These are phyloP conservation scores for Apiospora kogelbergensis DNA, from an alignment of 2,329 filamentous ascomycete species.

Conservation along the genomic window DNA sequence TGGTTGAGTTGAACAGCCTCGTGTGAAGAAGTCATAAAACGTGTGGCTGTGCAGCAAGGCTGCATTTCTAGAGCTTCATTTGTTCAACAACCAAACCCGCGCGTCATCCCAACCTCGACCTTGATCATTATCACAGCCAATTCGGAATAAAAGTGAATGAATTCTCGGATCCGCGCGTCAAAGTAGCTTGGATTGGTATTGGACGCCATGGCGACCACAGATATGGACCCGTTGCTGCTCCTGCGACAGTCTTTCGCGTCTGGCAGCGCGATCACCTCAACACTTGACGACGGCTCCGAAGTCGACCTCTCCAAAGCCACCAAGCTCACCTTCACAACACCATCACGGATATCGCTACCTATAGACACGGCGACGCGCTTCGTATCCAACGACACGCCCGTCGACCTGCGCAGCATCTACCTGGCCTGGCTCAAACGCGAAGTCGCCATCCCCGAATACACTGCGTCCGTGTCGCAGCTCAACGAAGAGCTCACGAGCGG, in stretches of 20 bases:
- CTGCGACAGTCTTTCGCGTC: conserved; percentile 81
- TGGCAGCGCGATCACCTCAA: conserved; percentile 69
- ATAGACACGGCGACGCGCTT: conserved; percentile 82
- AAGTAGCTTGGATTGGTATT: background rate
- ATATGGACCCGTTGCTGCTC: conserved; percentile 77
- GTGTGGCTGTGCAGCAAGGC: conserved; percentile 3
- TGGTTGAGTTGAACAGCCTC: background rate
- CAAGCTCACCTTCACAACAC: conserved; percentile 71
- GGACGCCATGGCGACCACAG: conserved; percentile 55
- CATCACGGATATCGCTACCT: conserved; percentile 60
- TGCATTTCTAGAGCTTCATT: conserved; percentile 3
- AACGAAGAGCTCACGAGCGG: conserved; percentile 72
- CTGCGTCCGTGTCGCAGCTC: conserved; percentile 75
- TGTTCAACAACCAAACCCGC: conserved; percentile 1
- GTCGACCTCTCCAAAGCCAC: conserved; percentile 73
- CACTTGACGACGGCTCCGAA: conserved; percentile 67
- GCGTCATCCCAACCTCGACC: background rate
- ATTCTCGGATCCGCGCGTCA: background rate
- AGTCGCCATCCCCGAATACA: conserved; percentile 86
- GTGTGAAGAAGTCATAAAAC: background rate
- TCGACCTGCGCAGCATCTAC: conserved; percentile 92
- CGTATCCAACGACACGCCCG: conserved; percentile 69
- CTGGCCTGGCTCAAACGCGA: conserved; percentile 96
- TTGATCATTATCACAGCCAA: background rate
- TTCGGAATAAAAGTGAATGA: background rate